phyloP scores from a whole-genome alignment of 352 stramenopile genomes.

The Stramenopiles sp. region DNA sequence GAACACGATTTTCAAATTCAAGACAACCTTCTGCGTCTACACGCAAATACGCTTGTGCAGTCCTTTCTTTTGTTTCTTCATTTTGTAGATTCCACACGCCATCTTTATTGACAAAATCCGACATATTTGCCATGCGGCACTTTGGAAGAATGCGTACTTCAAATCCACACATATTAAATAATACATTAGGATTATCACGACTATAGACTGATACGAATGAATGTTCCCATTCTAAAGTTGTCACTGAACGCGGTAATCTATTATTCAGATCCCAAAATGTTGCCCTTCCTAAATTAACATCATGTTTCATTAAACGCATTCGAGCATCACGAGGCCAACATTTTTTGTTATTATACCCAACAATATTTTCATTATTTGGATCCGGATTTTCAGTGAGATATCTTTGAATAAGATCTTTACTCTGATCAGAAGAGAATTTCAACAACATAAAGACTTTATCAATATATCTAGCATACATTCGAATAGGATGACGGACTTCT shows the following conservation, averaged over 20 bases:
- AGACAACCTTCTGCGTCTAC: conserved; percentile 70
- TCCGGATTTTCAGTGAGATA: conserved; percentile 97
- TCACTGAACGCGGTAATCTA: conserved; percentile 78
- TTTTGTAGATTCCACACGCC: conserved; percentile 98
- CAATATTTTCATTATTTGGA: conserved; percentile 98
- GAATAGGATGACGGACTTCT: conserved; percentile 88
- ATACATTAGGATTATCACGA: conserved; percentile 95
- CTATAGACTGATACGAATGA: conserved; percentile 97
- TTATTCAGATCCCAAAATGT: conserved; percentile 99
- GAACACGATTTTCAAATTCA: conserved; percentile 93
- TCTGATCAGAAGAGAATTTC: conserved; percentile 85
- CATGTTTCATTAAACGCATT: conserved; percentile 97
- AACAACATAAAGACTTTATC: conserved; percentile 97
- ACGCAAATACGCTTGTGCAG: conserved; percentile 79
- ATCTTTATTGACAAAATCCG: conserved; percentile 73
- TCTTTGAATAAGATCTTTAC: conserved; percentile 89
- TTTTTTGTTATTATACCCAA: conserved; percentile 99
- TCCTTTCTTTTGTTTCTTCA: conserved; percentile 95
- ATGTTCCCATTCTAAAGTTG: conserved; percentile 95
- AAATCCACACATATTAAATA: conserved; percentile 98
- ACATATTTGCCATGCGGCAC: conserved; percentile 40
- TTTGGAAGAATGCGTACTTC: conserved; percentile 78
- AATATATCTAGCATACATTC: conserved; percentile 94
- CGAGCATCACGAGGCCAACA: conserved; percentile 94
- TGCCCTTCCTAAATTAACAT: conserved; percentile 92